A percentile compares a stretch with the other conserved stretches of the same genome.
Evolutionary conservation across 805 yeast genomes (phyloP).

Genomic region (Hanseniaspora taiwanica): DNA sequence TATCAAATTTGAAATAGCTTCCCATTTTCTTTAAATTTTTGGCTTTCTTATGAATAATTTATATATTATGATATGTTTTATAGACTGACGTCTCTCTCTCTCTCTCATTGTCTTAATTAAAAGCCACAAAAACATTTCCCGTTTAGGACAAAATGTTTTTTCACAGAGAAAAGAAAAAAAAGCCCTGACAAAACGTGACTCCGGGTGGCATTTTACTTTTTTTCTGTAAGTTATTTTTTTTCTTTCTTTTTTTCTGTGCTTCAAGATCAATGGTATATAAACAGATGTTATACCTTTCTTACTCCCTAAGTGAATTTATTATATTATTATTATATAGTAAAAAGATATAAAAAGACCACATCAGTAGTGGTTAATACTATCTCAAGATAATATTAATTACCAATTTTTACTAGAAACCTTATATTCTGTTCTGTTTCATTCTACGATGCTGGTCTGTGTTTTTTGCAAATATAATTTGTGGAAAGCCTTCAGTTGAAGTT

Average conservation of each 20-base stretch:
- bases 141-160: no score
- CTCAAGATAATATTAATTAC: conserved; percentile 29
- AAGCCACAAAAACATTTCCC: not conserved
- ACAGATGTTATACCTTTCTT: no score
- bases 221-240: no score
- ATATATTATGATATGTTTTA: no score
- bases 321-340: not conserved
- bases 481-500: conserved; percentile 16
- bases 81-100: no score
- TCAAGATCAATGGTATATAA: no score
- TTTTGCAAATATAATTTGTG: conserved; percentile 3
- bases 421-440: conserved; percentile 14
- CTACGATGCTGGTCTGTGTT: conserved; percentile 5
- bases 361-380: conserved; percentile 31
- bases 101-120: not conserved
- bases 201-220: no score
- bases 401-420: conserved; percentile 24
- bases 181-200: no score
- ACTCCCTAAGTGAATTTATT: no score
- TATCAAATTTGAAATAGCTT: not conserved
- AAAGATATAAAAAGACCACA: conserved; percentile 17
- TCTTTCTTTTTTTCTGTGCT: no score
- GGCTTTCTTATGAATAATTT: not conserved
- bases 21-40: not conserved
- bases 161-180: no score